Conservation (phyloP, 768 basidiomycete genomes). For the Boletus pseudopeckii region DNA sequence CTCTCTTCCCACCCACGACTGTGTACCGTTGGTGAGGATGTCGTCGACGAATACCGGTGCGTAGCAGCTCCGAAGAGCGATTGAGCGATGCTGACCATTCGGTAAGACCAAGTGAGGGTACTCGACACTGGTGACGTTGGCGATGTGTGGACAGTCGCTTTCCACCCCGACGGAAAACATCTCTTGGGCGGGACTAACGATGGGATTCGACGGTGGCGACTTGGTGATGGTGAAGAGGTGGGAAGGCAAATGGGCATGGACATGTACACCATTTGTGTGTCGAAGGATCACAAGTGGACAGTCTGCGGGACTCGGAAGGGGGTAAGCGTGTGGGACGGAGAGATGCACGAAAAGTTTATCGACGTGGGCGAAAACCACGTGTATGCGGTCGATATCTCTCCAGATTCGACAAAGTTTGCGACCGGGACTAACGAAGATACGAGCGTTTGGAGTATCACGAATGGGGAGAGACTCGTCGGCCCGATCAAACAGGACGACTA, state of each 20-base stretch:
- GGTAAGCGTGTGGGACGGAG: neutral
- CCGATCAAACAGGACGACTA: too few relatives aligned
- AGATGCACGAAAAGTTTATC: neutral
- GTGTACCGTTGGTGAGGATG: neutral
- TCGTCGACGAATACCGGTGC: neutral
- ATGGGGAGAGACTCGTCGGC: too few relatives aligned
- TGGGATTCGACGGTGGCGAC: neutral
- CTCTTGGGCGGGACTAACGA: neutral
- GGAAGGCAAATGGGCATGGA: neutral
- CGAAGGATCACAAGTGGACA: neutral
- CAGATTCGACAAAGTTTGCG: too few relatives aligned
- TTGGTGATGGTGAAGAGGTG: neutral
- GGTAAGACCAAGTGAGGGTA: neutral
- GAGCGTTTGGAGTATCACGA: too few relatives aligned
- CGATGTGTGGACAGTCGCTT: neutral
- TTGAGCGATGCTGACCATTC: neutral
- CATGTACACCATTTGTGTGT: neutral
- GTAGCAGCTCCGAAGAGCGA: neutral
- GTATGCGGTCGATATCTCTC: too few relatives aligned
- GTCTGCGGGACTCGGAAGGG: neutral
- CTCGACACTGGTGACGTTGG: neutral
- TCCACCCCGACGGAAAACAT: neutral
- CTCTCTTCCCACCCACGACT: neutral
- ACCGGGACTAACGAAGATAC: too few relatives aligned
- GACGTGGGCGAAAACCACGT: neutral